phyloP scores from a whole-genome alignment of 202 grass and related monocot species.

The Elaeis oleifera region DNA sequence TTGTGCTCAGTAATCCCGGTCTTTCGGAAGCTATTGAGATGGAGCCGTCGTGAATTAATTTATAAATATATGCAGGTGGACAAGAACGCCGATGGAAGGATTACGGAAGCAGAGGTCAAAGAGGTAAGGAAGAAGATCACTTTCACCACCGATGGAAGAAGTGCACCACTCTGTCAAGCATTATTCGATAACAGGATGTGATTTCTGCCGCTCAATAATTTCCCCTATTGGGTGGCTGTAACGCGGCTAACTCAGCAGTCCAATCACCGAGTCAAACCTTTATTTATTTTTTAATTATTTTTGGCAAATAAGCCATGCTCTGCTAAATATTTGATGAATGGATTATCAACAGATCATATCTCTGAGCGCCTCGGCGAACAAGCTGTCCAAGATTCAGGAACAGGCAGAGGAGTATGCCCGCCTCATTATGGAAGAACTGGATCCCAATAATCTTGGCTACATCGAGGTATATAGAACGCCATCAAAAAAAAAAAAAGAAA shows the following conservation, averaged over 20 bases:
- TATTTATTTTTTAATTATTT: too few species aligned
- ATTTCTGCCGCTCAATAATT: too few species aligned
- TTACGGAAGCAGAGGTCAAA: slow-evolving; percentile 80
- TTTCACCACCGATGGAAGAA: too few species aligned
- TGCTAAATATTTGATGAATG: too few species aligned
- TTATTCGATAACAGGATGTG: too few species aligned
- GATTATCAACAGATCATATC: slow-evolving; percentile 52
- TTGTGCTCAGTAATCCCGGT: too few species aligned
- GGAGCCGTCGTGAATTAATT: background rate
- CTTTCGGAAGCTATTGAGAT: too few species aligned
- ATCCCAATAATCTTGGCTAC: slow-evolving; percentile 71
- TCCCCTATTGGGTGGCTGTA: too few species aligned
- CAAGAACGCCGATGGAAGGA: slow-evolving; percentile 85
- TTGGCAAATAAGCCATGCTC: too few species aligned
- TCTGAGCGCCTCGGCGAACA: slow-evolving; percentile 80
- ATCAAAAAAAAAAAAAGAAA: background rate
- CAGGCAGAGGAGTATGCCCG: slow-evolving; percentile 81
- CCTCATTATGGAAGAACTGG: slow-evolving; percentile 98
- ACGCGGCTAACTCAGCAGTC: too few species aligned
- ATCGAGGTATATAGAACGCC: slow-evolving; percentile 35
- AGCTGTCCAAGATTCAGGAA: slow-evolving; percentile 58
- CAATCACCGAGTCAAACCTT: too few species aligned
- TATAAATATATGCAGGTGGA: slow-evolving; percentile 48
- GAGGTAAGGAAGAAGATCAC: slow-evolving; percentile 36
- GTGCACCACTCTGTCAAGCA: too few species aligned